Evolutionary conservation across 176 grass and related monocot species (phyloP).

Genomic region (Ensete ventricosum): DNA sequence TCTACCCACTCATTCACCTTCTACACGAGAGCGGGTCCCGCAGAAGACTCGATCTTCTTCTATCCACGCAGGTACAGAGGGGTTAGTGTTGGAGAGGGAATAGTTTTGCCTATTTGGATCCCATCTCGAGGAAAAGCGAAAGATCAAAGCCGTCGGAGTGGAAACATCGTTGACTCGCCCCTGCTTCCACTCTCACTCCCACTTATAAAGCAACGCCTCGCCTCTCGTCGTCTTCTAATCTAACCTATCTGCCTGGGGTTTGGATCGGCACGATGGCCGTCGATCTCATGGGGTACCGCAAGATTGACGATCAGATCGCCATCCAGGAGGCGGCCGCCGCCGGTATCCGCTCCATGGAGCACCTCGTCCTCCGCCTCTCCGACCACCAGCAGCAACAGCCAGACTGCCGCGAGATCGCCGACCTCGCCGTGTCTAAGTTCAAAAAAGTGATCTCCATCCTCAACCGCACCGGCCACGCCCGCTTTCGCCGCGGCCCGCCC

Average conservation of each 20-base stretch:
- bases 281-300: conserved; percentile 36
- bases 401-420: conserved; percentile 62
- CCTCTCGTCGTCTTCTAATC: too few relatives aligned
- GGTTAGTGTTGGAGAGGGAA: not conserved
- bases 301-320: conserved; percentile 51
- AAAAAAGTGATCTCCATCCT: conserved; percentile 73
- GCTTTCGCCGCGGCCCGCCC: conserved; percentile 53
- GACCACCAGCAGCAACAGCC: conserved; percentile 5
- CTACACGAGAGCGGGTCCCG: too few relatives aligned
- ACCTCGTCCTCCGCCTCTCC: conserved; percentile 56
- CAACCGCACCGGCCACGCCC: conserved; percentile 81
- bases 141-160: not conserved
- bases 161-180: too few relatives aligned
- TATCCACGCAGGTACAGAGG: too few relatives aligned
- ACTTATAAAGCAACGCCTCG: too few relatives aligned
- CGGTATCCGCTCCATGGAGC: conserved; percentile 58
- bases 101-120: not conserved
- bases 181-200: too few relatives aligned
- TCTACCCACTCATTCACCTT: too few relatives aligned
- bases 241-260: not conserved
- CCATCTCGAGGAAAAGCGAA: not conserved
- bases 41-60: too few relatives aligned
- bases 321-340: conserved; percentile 71
- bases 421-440: conserved; percentile 73
- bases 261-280: conserved; percentile 22